Evolutionary conservation across 352 stramenopile species (phyloP).

Genomic region (Phytophthora sp.): DNA sequence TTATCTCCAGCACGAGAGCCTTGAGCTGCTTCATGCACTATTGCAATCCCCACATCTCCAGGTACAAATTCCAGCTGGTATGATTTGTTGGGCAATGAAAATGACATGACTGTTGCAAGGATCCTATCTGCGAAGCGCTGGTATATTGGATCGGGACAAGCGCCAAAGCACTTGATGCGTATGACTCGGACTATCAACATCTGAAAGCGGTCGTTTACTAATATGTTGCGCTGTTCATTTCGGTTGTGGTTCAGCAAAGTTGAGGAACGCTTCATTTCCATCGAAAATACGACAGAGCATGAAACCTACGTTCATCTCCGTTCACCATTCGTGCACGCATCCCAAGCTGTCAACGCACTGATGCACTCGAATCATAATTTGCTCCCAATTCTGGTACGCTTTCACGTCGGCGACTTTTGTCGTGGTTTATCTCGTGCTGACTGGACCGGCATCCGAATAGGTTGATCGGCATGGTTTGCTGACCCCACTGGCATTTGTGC

Average conservation of each 20-base stretch:
- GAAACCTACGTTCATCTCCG: conserved; percentile 63
- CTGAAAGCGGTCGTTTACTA: too few relatives aligned
- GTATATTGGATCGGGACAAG: conserved; percentile 43
- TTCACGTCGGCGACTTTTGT: neutral
- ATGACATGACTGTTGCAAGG: conserved; percentile 18
- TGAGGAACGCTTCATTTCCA: conserved; percentile 36
- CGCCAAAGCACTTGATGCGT: conserved; percentile 45
- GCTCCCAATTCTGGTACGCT: conserved; percentile 46
- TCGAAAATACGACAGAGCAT: conserved; percentile 53
- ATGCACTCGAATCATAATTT: conserved; percentile 52
- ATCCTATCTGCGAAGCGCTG: conserved; percentile 44
- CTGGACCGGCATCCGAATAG: conserved; percentile 12
- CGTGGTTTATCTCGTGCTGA: neutral
- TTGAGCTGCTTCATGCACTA: conserved; percentile 63
- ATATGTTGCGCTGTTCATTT: neutral
- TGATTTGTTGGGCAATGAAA: too few relatives aligned
- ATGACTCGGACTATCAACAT: too few relatives aligned
- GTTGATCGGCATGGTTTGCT: conserved; percentile 47
- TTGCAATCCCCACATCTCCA: conserved; percentile 43
- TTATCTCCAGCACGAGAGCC: conserved; percentile 61
- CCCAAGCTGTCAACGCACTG: conserved; percentile 57
- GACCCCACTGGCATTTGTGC: conserved; percentile 59
- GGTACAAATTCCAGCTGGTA: conserved; percentile 28
- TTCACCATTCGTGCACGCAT: conserved; percentile 52
- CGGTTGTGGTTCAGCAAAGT: conserved; percentile 34